phyloP scores from a whole-genome alignment of 1,284 basidiomycete species.

The Boletus sp. region DNA sequence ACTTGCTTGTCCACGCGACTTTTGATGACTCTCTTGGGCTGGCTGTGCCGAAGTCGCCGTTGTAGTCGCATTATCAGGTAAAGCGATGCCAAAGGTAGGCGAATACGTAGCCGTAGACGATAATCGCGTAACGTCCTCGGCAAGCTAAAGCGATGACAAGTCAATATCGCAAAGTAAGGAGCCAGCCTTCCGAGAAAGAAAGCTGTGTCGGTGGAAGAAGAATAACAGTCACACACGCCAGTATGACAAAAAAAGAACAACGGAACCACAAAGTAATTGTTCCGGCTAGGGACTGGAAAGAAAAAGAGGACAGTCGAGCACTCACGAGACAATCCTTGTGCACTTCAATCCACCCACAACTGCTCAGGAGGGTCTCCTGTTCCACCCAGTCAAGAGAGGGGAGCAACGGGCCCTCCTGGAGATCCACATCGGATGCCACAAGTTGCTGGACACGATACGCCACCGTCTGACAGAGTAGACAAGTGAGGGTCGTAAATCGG shows the following conservation, averaged over 20 bases:
- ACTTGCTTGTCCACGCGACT: constrained; percentile 33
- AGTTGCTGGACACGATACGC: constrained; percentile 69
- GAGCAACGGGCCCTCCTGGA: constrained; percentile 62
- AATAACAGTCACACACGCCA: constrained; percentile 3
- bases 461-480: constrained; percentile 60
- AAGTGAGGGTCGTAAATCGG: constrained; percentile 62
- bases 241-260: constrained; percentile 1
- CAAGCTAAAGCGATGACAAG: constrained; percentile 39
- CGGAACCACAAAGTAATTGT: constrained; percentile 4
- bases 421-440: constrained; percentile 53
- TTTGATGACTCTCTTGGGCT: constrained; percentile 20
- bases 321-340: constrained; percentile 64
- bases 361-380: constrained; percentile 61
- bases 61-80: constrained; percentile 33
- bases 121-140: constrained; percentile 42
- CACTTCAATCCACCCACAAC: constrained; percentile 70
- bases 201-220: constrained; percentile 11
- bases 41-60: constrained; percentile 17
- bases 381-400: constrained; percentile 74
- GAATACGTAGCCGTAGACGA: constrained; percentile 51
- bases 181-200: constrained; percentile 10
- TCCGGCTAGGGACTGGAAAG: background rate
- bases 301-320: constrained; percentile 17
- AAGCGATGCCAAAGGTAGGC: constrained; percentile 46
- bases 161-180: constrained; percentile 13